Evolutionary conservation across 495 filamentous ascomycete species (phyloP).

Genomic region (Hypoxylon perforatum): DNA sequence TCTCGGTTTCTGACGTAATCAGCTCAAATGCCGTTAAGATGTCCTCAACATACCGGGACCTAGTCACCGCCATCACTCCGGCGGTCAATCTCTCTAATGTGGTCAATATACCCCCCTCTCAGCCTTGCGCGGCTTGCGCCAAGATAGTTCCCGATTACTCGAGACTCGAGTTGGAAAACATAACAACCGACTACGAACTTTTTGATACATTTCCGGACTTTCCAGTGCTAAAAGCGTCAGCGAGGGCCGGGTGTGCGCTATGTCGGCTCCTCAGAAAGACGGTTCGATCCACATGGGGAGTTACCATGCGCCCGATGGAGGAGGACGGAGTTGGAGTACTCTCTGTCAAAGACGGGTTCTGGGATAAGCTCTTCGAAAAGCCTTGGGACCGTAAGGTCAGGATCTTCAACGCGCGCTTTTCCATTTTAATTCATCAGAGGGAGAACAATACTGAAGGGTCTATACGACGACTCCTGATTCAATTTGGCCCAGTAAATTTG

Average conservation of each 20-base stretch:
- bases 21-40: not conserved
- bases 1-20: too few species aligned
- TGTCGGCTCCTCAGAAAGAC: constrained; percentile 21
- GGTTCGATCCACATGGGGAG: constrained; percentile 12
- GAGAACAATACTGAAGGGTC: not conserved
- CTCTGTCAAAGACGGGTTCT: constrained; percentile 7
- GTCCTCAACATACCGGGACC: constrained; percentile 9
- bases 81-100: constrained; percentile 17
- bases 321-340: constrained; percentile 14
- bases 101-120: not conserved
- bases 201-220: constrained; percentile 23
- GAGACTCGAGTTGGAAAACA: not conserved
- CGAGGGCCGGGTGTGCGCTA: constrained; percentile 16
- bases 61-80: constrained; percentile 20
- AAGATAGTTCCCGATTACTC: not conserved
- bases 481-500: not conserved
- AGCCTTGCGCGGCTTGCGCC: not conserved
- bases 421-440: not conserved
- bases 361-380: constrained; percentile 15
- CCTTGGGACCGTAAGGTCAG: constrained; percentile 23
- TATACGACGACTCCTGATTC: not conserved
- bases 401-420: constrained; percentile 3
- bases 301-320: constrained; percentile 22
- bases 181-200: constrained; percentile 11
- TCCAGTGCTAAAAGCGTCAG: constrained; percentile 16